Percentiles rank a stretch among this genome's conserved stretches.
Evolutionary conservation across 306 rosid species (phyloP).

Genomic region (Trifolium pratense): DNA sequence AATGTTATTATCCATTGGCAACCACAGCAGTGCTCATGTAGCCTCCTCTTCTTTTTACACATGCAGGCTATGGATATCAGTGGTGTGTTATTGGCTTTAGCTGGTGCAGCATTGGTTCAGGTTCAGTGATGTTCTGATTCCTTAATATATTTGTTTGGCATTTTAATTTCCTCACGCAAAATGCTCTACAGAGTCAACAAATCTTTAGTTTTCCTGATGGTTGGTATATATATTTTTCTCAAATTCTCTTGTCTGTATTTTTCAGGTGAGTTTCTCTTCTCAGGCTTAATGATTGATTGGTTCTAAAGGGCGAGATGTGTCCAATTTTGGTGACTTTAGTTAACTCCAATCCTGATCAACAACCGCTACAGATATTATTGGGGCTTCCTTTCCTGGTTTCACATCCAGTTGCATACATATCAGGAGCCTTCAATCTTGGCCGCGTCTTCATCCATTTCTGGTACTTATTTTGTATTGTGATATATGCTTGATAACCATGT

Average conservation of each 20-base stretch:
- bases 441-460: slow-evolving; percentile 96
- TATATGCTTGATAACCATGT: slow-evolving; percentile 36
- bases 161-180: slow-evolving; percentile 25
- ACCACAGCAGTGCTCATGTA: slow-evolving; percentile 37
- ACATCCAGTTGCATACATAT: slow-evolving; percentile 77
- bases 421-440: slow-evolving; percentile 92
- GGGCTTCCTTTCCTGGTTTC: slow-evolving; percentile 87
- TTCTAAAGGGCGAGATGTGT: slow-evolving; percentile 48
- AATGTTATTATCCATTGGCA: background rate
- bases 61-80: slow-evolving; percentile 75
- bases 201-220: slow-evolving; percentile 39
- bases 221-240: slow-evolving; percentile 44
- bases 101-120: slow-evolving; percentile 93
- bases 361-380: slow-evolving; percentile 74
- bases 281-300: slow-evolving; percentile 46
- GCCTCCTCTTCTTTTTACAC: slow-evolving; percentile 28
- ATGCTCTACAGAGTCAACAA: slow-evolving; percentile 39
- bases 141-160: slow-evolving; percentile 31
- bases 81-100: slow-evolving; percentile 75
- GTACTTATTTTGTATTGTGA: slow-evolving; percentile 49
- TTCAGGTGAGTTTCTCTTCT: slow-evolving; percentile 74
- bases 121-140: slow-evolving; percentile 50
- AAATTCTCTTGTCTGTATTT: slow-evolving; percentile 42
- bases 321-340: slow-evolving; percentile 45
- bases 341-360: slow-evolving; percentile 51